These are phyloP conservation scores for Saccharomyces pastorianus DNA, from an alignment of 1,139 yeast species.

Conservation along the genomic window DNA sequence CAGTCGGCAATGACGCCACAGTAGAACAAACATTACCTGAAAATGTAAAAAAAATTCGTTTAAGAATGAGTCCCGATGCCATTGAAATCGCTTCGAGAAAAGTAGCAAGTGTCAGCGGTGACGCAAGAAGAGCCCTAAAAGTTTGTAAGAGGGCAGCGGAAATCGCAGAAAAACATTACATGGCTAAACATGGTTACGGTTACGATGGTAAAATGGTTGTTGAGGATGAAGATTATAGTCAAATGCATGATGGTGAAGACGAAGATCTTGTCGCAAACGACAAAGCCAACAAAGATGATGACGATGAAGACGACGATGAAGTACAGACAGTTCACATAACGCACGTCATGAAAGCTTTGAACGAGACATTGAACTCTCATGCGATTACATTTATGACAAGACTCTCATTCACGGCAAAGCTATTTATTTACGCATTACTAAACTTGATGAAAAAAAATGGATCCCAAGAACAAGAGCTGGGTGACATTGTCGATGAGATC, in stretches of 20 bases:
- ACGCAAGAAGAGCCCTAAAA: conserved; percentile 86
- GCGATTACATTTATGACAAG: conserved; percentile 48
- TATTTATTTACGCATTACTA: conserved; percentile 61
- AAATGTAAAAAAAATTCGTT: conserved; percentile 30
- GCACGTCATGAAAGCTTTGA: conserved; percentile 70
- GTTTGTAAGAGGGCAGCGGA: conserved; percentile 88
- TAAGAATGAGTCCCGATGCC: conserved; percentile 61
- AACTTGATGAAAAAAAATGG: conserved; percentile 63
- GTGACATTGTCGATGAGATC: conserved; percentile 74
- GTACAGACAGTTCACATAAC: conserved; percentile 53
- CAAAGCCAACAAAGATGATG: conserved; percentile 14
- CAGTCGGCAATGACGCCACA: conserved; percentile 9
- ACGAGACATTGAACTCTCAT: conserved; percentile 74
- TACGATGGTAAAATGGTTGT: conserved; percentile 19
- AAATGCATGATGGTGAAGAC: conserved; percentile 3
- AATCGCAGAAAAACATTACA: conserved; percentile 61
- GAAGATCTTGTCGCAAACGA: conserved; percentile 13
- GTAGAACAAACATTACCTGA: conserved; percentile 9
- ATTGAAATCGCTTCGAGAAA: conserved; percentile 87
- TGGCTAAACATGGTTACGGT: conserved; percentile 30
- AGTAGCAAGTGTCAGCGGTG: conserved; percentile 95
- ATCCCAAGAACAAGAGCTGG: conserved; percentile 59
- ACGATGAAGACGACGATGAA: conserved; percentile 32
- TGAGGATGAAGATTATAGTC: conserved; percentile 5
- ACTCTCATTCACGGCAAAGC: conserved; percentile 61